Evolutionary conservation across 306 rosid genomes (phyloP).

Genomic region (Aeschynomene evenia): DNA sequence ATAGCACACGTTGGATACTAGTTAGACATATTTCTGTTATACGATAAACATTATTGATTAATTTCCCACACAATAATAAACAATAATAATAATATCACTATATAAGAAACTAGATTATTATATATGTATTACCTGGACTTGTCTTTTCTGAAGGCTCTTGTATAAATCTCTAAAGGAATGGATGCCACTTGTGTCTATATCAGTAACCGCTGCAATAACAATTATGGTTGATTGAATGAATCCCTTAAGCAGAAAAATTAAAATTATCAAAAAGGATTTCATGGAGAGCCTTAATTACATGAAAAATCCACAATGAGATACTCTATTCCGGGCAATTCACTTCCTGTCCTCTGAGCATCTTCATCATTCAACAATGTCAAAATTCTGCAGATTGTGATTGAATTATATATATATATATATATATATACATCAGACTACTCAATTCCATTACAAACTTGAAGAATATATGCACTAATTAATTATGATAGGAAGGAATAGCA

Average conservation of each 20-base stretch:
- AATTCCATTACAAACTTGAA: background rate
- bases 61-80: no score
- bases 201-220: slow-evolving; percentile 71
- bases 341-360: slow-evolving; percentile 33
- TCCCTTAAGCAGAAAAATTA: background rate
- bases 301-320: slow-evolving; percentile 70
- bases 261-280: background rate
- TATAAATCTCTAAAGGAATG: slow-evolving; percentile 58
- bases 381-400: slow-evolving; percentile 45
- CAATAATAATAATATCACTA: no score
- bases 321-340: slow-evolving; percentile 35
- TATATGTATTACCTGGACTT: slow-evolving; percentile 46
- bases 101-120: no score
- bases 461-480: no score
- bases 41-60: no score
- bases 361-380: slow-evolving; percentile 72
- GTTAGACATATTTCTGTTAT: no score
- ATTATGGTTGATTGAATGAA: background rate
- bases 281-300: slow-evolving; percentile 54
- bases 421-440: background rate
- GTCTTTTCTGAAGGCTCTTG: slow-evolving; percentile 55
- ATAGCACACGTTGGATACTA: no score
- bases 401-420: no score
- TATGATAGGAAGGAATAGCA: no score
- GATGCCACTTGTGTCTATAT: slow-evolving; percentile 83